phyloP scores from a whole-genome alignment of 768 basidiomycete genomes.

The Xerocomellus intermedius region DNA sequence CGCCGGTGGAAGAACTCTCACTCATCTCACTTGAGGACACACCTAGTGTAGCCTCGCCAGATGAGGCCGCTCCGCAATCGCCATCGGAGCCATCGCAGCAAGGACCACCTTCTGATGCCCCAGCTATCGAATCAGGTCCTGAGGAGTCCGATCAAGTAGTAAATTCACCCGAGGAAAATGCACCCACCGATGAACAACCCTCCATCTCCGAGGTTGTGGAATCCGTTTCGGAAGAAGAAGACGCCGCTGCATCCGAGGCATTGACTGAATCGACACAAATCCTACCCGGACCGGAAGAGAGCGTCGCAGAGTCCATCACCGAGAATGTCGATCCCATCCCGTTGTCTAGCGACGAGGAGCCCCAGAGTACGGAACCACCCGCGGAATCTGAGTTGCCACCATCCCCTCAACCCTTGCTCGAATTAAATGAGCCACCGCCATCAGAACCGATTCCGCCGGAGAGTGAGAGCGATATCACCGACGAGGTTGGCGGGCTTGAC shows the following conservation, averaged over 20 bases:
- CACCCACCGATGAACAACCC: constrained; percentile 1
- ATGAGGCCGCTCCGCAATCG: neutral
- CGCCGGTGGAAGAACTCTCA: constrained; percentile 26
- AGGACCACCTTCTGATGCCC: neutral
- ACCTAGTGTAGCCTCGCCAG: neutral
- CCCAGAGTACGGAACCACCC: neutral
- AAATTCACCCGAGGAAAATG: neutral
- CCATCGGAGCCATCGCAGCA: neutral
- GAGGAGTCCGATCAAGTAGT: constrained; percentile 8
- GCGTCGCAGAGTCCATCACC: neutral
- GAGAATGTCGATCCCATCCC: constrained; percentile 7
- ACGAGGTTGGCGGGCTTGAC: constrained; percentile 24
- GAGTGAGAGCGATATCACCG: constrained; percentile 36
- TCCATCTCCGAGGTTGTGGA: constrained; percentile 5
- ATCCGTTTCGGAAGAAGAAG: constrained; percentile 5
- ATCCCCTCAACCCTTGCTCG: constrained; percentile 14
- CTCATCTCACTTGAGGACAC: constrained; percentile 28
- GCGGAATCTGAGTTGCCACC: constrained; percentile 7
- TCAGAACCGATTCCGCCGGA: constrained; percentile 34
- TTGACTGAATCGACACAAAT: constrained; percentile 3
- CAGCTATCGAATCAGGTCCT: constrained; percentile 5
- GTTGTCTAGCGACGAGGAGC: constrained; percentile 1
- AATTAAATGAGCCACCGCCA: constrained; percentile 31
- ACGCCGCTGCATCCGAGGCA: neutral
- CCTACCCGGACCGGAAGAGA: constrained; percentile 4